phyloP scores from a whole-genome alignment of 2,329 filamentous ascomycete species.

The Alternaria angustiovoidea region DNA sequence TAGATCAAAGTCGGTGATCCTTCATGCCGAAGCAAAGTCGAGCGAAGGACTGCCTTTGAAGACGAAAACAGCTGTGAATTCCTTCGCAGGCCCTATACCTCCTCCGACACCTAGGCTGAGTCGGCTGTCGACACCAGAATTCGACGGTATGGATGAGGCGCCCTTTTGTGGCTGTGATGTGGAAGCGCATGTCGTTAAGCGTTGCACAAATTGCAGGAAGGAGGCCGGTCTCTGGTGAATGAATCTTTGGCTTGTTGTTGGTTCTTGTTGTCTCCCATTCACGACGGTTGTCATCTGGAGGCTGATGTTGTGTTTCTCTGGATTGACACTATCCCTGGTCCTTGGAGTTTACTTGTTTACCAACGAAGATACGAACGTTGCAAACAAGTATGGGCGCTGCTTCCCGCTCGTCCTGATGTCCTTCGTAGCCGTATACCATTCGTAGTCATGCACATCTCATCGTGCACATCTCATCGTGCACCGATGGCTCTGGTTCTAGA shows the following conservation, averaged over 20 bases:
- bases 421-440: not conserved
- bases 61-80: not conserved
- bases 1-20: constrained; percentile 28
- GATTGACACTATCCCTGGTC: not conserved
- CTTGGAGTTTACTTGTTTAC: not conserved
- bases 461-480: no score
- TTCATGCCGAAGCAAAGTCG: constrained; percentile 17
- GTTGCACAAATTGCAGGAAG: constrained; percentile 30
- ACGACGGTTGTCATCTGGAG: not conserved
- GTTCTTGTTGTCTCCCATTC: not conserved
- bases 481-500: no score
- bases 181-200: constrained; percentile 17
- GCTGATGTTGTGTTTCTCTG: not conserved
- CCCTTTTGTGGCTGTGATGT: constrained; percentile 47
- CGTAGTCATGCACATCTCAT: no score
- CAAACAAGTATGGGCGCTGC: not conserved
- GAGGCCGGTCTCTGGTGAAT: not conserved
- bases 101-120: constrained; percentile 43
- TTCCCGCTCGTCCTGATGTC: no score
- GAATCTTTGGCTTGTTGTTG: not conserved
- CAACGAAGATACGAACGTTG: not conserved
- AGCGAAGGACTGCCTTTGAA: not conserved
- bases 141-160: constrained; percentile 36
- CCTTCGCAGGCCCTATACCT: constrained; percentile 19
- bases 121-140: constrained; percentile 46